These are phyloP conservation scores for Coemansia umbellata DNA, from an alignment of 192 early-diverging fungal species.

Conservation along the genomic window DNA sequence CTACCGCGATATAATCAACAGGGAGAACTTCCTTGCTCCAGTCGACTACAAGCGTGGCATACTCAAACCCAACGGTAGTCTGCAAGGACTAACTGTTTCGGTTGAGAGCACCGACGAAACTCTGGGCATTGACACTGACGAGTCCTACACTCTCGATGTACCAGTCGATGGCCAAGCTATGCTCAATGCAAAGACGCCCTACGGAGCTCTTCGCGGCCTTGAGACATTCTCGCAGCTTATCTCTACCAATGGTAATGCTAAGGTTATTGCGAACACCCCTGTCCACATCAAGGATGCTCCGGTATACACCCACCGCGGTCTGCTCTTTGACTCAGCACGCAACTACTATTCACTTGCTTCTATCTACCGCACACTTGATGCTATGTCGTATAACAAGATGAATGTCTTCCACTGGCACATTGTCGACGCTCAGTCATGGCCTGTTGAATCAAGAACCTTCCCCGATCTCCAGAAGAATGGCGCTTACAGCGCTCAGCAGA, in stretches of 20 bases:
- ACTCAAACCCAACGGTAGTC: slow-evolving; percentile 20
- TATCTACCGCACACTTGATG: slow-evolving; percentile 60
- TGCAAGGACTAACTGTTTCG: slow-evolving; percentile 18
- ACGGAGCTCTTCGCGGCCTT: slow-evolving; percentile 66
- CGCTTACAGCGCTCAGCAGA: slow-evolving; percentile 59
- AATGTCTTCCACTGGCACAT: slow-evolving; percentile 84
- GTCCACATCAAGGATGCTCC: slow-evolving; percentile 63
- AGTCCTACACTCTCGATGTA: slow-evolving; percentile 66
- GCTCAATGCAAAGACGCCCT: slow-evolving; percentile 57
- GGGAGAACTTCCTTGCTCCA: slow-evolving; percentile 34
- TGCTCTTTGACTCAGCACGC: slow-evolving; percentile 64
- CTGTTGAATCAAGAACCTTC: slow-evolving; percentile 57
- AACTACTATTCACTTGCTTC: slow-evolving; percentile 60
- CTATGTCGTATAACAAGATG: slow-evolving; percentile 68
- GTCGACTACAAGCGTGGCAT: slow-evolving; percentile 35
- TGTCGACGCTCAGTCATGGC: slow-evolving; percentile 68
- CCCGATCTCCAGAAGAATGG: slow-evolving; percentile 59
- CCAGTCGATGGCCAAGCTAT: slow-evolving; percentile 51
- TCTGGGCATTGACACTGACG: slow-evolving; percentile 57
- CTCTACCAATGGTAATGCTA: slow-evolving; percentile 44
- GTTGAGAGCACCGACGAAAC: slow-evolving; percentile 27
- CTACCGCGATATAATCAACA: slow-evolving; percentile 31
- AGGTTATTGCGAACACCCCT: slow-evolving; percentile 55
- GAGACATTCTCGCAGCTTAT: slow-evolving; percentile 72
- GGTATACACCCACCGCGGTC: slow-evolving; percentile 61